Percentiles rank a stretch among this genome's conserved stretches.
Evolutionary conservation across 2,329 filamentous ascomycete species (phyloP).

Genomic region (Corniculantispora saksenae): DNA sequence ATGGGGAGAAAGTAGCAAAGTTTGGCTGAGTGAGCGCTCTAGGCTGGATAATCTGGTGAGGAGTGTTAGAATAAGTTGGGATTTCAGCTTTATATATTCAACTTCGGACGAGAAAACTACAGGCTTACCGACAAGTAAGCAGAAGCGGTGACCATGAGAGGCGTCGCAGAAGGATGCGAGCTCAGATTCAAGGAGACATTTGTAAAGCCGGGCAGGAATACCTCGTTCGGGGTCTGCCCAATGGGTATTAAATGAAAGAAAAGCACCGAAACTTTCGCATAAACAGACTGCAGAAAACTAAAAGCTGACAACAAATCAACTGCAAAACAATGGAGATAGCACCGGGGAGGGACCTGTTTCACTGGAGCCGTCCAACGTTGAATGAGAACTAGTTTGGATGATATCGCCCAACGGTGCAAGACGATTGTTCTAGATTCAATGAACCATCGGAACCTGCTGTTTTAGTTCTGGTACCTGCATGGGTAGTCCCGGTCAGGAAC

Average conservation of each 20-base stretch:
- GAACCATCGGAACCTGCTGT: not conserved
- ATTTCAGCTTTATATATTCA: not conserved
- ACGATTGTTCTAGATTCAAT: not conserved
- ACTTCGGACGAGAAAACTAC: not conserved
- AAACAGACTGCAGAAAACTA: not conserved
- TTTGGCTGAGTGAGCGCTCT: not conserved
- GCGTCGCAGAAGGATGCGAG: slow-evolving; percentile 46
- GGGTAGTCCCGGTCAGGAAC: not conserved
- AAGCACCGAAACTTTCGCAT: not conserved
- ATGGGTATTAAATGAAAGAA: not conserved
- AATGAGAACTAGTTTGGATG: no score
- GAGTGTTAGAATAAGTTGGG: not conserved
- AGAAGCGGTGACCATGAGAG: slow-evolving; percentile 51
- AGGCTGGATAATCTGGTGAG: not conserved
- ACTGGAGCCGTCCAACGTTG: not conserved
- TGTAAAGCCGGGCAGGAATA: not conserved
- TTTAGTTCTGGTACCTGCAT: slow-evolving; percentile 4
- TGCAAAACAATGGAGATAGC: not conserved
- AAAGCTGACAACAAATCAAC: not conserved
- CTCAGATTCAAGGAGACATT: slow-evolving; percentile 42
- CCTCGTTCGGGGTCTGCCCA: not conserved
- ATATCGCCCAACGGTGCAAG: not conserved
- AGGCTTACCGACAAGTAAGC: not conserved
- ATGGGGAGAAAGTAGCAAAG: not conserved
- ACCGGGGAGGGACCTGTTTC: not conserved